Evolutionary conservation across 495 filamentous ascomycete species (phyloP), one percentile per base, ranked within the genome.

Genomic region (Lasiosphaeria hispida): DNA sequence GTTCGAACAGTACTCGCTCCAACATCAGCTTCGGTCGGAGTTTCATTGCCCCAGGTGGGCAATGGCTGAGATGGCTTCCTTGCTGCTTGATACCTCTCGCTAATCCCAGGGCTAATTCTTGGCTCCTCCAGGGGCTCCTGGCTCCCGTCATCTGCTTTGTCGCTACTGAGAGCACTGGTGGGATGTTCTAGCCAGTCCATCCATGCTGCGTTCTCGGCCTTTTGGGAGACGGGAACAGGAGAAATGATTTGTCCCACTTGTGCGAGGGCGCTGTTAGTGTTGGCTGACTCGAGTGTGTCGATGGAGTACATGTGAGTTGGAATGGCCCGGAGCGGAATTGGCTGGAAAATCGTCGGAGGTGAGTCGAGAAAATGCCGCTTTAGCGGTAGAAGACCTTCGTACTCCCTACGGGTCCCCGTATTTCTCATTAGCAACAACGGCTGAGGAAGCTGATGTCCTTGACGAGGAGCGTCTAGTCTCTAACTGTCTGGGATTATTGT

Each of bases 21-120:
- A n/a, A 14, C n/a, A 4, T 38, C 7, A 11, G 23, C 13, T 10
- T 8, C 38, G 17, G 15, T 10, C 7, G 13, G 17, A 4, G 18
- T 10, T 4, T 18, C 33, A 5, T 45, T 53, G 4, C 7, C n/a
- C 19, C 42, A 34, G 19, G 4, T 7, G 11, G 48, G 53, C 10
- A 44, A 35, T 10, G 40, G 23, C 13, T 53, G 60, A 10, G 39
- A 30, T 15, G 15, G 48, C 10, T 53, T 44, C 54, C 37, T 55
- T 14, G 33, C 11, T 10, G 38, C 19, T 34, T 14, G 57, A 19
- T 18, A 42, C 17, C 30, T 49, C 39, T 66, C 57, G 51, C 69
- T 71, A 9, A 67, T 45, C 1, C 67, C 65, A 10, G 67, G 69
- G 44, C 63, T 71, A 23, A 68, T 38, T n/a, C 39, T 17, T 48